Percentiles rank a stretch among this genome's conserved stretches.
These are phyloP conservation scores for Suillus bovinus DNA, from an alignment of 768 basidiomycete species.

Conservation along the genomic window DNA sequence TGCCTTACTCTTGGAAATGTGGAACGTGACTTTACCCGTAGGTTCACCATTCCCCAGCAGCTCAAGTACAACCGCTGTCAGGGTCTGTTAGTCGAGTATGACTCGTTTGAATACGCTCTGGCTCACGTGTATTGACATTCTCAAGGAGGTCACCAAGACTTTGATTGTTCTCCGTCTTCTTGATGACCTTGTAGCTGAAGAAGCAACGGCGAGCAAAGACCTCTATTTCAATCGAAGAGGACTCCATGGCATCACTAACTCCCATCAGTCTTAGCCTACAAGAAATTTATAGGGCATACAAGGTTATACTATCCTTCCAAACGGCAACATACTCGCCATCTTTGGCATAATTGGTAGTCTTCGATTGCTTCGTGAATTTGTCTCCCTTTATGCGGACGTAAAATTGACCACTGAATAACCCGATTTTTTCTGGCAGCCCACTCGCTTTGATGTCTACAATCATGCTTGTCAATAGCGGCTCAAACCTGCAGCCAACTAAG, in stretches of 20 bases:
- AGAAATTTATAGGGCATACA: constrained; percentile 20
- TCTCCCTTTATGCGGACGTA: constrained; percentile 31
- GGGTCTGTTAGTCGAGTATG: not conserved
- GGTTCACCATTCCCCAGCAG: constrained; percentile 33
- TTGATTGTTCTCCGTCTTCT: constrained; percentile 35
- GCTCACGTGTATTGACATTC: constrained; percentile 30
- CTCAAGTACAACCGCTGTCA: constrained; percentile 30
- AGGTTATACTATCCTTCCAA: constrained; percentile 27
- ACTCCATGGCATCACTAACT: constrained; percentile 30
- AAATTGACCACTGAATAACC: constrained; percentile 30
- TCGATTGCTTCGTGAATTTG: constrained; percentile 28
- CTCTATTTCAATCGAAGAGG: constrained; percentile 35
- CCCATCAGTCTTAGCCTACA: not conserved
- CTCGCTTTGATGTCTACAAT: constrained; percentile 35
- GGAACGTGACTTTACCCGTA: constrained; percentile 30
- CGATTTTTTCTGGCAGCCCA: constrained; percentile 33
- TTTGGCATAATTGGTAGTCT: constrained; percentile 24
- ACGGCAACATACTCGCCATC: constrained; percentile 27
- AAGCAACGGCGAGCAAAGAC: constrained; percentile 34
- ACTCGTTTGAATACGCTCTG: constrained; percentile 2
- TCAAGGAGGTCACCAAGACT: constrained; percentile 34
- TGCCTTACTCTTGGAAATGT: constrained; percentile 21
- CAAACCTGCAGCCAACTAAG: not conserved
- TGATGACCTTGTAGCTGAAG: constrained; percentile 34
- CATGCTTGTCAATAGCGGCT: not conserved